A percentile compares a stretch with the other conserved stretches of the same genome.
These are phyloP conservation scores for Moringa oleifera DNA, from an alignment of 345 rosid species.

Conservation along the genomic window DNA sequence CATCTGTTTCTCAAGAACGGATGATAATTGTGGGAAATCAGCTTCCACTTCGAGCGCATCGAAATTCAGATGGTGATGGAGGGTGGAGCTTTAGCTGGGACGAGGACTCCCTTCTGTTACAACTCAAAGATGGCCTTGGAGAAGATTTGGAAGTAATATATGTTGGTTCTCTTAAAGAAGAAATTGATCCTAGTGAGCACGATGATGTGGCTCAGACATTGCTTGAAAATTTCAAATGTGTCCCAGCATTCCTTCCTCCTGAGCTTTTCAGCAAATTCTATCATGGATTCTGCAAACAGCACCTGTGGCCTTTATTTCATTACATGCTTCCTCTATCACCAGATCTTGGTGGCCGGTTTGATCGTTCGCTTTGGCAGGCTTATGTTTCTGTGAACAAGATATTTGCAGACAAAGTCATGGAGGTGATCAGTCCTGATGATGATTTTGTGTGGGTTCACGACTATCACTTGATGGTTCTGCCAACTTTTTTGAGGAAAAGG, in stretches of 20 bases:
- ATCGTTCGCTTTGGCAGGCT: conserved; percentile 88
- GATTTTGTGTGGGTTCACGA: conserved; percentile 96
- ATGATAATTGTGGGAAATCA: conserved; percentile 92
- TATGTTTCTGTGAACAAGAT: conserved; percentile 92
- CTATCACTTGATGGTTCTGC: conserved; percentile 91
- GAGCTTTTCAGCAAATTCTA: conserved; percentile 74
- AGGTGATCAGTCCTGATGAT: conserved; percentile 89
- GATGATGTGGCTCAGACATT: conserved; percentile 79
- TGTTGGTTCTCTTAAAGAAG: conserved; percentile 83
- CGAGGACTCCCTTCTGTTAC: conserved; percentile 87
- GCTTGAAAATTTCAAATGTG: conserved; percentile 87
- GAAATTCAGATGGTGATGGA: conserved; percentile 37
- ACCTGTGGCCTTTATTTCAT: conserved; percentile 92
- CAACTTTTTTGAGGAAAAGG: conserved; percentile 85
- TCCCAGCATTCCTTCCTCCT: conserved; percentile 80
- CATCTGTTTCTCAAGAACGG: conserved; percentile 67
- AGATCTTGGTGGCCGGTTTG: conserved; percentile 83
- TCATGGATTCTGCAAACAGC: conserved; percentile 94
- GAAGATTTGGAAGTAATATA: conserved; percentile 87
- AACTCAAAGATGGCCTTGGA: conserved; percentile 86
- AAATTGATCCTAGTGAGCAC: conserved; percentile 54
- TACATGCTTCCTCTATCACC: conserved; percentile 94
- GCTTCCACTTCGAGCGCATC: conserved; percentile 71
- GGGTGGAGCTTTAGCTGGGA: conserved; percentile 80
- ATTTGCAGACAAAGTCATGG: conserved; percentile 92